Evolutionary conservation across 2,329 filamentous ascomycete genomes (phyloP), one percentile per base, ranked within the genome.

Genomic region (Ustulina deusta): DNA sequence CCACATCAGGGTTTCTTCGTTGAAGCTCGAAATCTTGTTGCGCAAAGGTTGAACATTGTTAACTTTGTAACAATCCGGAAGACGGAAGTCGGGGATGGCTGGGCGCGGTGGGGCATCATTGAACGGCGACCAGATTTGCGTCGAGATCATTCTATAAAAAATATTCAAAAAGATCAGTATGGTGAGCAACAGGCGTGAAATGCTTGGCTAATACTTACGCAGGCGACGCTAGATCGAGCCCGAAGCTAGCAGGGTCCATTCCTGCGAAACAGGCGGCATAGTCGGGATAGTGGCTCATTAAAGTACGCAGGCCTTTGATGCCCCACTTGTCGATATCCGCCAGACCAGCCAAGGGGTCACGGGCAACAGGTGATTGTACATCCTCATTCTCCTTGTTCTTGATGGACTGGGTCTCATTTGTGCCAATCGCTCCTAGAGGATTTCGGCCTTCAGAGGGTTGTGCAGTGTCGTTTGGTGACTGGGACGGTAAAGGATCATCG

Each of bases 1-100:
- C 84, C 87, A 90, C 78, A 91, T 88, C 55, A 91, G 79, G 0
- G 89, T 90, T 78, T 91, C 89, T 70, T 91, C 89, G 71, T 90
- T 90, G 78, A 91, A 90, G 70, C 85, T 90, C 46, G 83, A 82
- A 56, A 91, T 89, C 78, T 91, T 91, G 72, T 84, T 87, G 69
- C 90, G 87, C 60, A 91, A 85, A 2, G 87, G 84, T 71, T 89
- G 87, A 29, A 90, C 87, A 69, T 91, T 91, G 69, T 85, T 88
- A 38, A 91, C 89, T 61, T 84, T 86, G 74, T 91, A 91, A 78
- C 89, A 91, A 52, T 91, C 89, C 0, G 89, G 89, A 34, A 91
- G 78, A 13, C 83, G 83, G 69, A 86, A 88, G 63, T 85, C 86
- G 25, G 85, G 84, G 36, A 89, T 81, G 3, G 85, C 82, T 42